Conservation (phyloP, 1,139 yeast genomes). For the Hemisphaericaspora xylofermentans region DNA sequence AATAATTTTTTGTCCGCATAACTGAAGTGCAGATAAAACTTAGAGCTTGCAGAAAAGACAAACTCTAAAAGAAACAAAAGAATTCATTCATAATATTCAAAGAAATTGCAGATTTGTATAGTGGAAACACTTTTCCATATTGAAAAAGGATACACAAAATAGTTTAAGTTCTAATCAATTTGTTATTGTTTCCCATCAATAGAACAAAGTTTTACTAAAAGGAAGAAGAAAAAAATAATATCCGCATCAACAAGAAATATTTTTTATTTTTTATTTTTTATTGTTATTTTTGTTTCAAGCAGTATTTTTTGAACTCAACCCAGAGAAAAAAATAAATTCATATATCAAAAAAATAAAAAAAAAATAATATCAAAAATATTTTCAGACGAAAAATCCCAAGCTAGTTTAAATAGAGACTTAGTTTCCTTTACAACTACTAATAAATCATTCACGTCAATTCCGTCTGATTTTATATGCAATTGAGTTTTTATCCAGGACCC, state of each 20-base stretch:
- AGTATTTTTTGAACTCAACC: not conserved
- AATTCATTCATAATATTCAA: not conserved
- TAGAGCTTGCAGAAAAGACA: not conserved
- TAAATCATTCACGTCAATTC: not conserved
- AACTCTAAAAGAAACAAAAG: not conserved
- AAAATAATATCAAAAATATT: not conserved
- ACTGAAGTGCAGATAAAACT: not conserved
- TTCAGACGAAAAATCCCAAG: not conserved
- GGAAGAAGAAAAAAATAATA: not conserved
- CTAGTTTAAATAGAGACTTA: not conserved
- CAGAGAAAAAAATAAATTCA: not conserved
- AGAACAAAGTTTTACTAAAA: not conserved
- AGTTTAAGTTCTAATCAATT: not conserved
- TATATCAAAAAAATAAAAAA: not conserved
- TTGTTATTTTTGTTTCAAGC: not conserved
- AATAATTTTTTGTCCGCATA: not conserved
- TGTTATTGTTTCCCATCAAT: not conserved
- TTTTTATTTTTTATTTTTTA: not conserved
- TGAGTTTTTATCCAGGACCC: not conserved
- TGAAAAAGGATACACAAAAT: not conserved
- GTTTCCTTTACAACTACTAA: not conserved
- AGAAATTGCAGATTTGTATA: too few relatives aligned
- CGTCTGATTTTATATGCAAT: not conserved
- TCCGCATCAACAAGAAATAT: not conserved
- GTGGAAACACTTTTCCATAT: not conserved